phyloP scores from a whole-genome alignment of 2,329 filamentous ascomycete genomes.

The Alternaria sp. region DNA sequence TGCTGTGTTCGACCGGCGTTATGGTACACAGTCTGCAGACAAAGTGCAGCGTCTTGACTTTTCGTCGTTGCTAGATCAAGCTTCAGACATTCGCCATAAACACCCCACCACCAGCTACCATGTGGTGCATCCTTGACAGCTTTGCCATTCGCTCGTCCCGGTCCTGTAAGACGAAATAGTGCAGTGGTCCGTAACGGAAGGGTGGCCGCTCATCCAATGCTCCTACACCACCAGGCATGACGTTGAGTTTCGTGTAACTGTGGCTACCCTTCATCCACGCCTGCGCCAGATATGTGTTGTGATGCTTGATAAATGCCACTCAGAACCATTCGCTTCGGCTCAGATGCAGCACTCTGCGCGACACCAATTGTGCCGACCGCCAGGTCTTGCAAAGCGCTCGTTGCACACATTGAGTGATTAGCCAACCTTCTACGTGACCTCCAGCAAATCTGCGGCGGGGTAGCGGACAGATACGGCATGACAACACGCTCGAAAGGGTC shows the following conservation, averaged over 20 bases:
- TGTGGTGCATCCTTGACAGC: neutral
- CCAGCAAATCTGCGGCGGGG: neutral
- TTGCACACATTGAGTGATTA: conserved; percentile 14
- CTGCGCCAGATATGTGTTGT: conserved; percentile 4
- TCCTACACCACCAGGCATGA: conserved; percentile 16
- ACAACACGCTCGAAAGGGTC: neutral
- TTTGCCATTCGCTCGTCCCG: neutral
- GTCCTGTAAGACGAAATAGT: conserved; percentile 11
- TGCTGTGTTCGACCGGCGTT: conserved; percentile 9
- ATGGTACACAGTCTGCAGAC: conserved; percentile 9
- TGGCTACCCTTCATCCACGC: conserved; percentile 4
- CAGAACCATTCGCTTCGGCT: neutral
- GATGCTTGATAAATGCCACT: conserved; percentile 1
- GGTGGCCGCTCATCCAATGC: conserved; percentile 18
- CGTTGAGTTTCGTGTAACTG: conserved; percentile 11
- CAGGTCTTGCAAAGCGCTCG: conserved; percentile 15
- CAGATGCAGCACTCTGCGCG: conserved; percentile 4
- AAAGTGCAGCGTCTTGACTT: neutral
- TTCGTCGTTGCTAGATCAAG: conserved; percentile 4
- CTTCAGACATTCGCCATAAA: neutral
- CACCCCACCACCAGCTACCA: neutral
- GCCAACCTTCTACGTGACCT: neutral
- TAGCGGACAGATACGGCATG: neutral
- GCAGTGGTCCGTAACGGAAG: conserved; percentile 8
- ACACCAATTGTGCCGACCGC: conserved; percentile 14